These are phyloP conservation scores for Neurospora crassa DNA, from an alignment of 2,329 filamentous ascomycete genomes.

Conservation along the genomic window DNA sequence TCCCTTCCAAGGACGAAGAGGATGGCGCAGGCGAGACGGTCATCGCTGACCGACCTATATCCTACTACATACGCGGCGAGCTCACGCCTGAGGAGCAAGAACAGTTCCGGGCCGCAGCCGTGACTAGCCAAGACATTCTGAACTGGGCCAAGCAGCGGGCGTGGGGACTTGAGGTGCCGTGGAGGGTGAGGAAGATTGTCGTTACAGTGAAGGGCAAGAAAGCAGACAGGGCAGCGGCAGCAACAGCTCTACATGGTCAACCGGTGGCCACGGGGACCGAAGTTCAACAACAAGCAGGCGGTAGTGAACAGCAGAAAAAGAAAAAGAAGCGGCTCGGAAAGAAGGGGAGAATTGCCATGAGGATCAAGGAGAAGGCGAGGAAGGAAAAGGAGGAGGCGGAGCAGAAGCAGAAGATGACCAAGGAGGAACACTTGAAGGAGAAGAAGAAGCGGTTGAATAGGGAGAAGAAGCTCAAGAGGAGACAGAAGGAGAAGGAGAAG, in stretches of 20 bases:
- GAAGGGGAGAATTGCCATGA: conserved; percentile 44
- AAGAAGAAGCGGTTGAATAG: conserved; percentile 55
- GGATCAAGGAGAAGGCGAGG: conserved; percentile 32
- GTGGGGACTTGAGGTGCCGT: conserved; percentile 53
- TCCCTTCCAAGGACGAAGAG: conserved; percentile 33
- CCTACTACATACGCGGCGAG: conserved; percentile 38
- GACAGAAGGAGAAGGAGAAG: conserved; percentile 46
- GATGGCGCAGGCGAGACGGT: conserved; percentile 25
- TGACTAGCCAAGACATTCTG: conserved; percentile 43
- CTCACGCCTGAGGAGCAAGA: conserved; percentile 27
- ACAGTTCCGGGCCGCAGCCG: conserved; percentile 35
- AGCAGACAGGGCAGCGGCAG: not conserved
- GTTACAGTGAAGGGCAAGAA: conserved; percentile 21
- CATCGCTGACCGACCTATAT: conserved; percentile 31
- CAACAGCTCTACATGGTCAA: conserved; percentile 5
- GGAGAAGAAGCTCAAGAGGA: conserved; percentile 48
- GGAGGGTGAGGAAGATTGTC: conserved; percentile 41
- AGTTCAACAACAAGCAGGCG: conserved; percentile 10
- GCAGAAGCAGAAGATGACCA: conserved; percentile 32
- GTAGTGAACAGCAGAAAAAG: conserved; percentile 16
- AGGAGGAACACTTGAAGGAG: conserved; percentile 47
- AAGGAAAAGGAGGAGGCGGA: conserved; percentile 28
- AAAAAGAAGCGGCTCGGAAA: conserved; percentile 44
- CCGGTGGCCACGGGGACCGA: not conserved
- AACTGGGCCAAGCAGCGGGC: conserved; percentile 31